phyloP scores from a whole-genome alignment of 78 protist genomes.

The Chrysochromulina parva region DNA sequence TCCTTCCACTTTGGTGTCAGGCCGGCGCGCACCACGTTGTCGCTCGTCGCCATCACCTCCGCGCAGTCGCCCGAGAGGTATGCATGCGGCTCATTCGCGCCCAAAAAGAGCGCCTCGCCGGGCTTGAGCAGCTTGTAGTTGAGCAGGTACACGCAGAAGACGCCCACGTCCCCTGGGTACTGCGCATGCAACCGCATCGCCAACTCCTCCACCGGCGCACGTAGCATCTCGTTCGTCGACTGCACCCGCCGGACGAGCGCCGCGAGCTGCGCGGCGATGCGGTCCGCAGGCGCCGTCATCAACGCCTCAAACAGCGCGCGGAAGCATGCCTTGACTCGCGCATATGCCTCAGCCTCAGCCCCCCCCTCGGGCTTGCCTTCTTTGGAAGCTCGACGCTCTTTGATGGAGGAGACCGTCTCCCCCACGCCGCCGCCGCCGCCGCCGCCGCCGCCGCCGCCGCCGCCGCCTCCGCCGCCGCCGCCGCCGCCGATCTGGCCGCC shows the following conservation, averaged over 20 bases:
- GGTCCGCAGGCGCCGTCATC: background rate
- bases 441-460: too few species aligned
- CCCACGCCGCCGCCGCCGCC: too few species aligned
- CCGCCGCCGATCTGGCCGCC: too few species aligned
- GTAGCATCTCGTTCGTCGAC: background rate
- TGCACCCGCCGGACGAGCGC: background rate
- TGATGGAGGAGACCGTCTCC: too few species aligned
- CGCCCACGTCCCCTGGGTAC: conserved; percentile 92
- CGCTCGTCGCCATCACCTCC: conserved; percentile 97
- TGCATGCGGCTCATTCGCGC: conserved; percentile 96
- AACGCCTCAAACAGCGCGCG: background rate
- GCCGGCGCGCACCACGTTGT: conserved; percentile 99
- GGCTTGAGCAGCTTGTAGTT: conserved; percentile 57
- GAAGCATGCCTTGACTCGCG: background rate
- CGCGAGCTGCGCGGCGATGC: background rate
- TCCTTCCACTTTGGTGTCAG: conserved; percentile 95
- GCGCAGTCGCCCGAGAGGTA: conserved; percentile 84
- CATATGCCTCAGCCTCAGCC: too few species aligned
- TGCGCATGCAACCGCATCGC: conserved; percentile 35
- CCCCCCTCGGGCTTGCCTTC: too few species aligned
- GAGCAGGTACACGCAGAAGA: conserved; percentile 84
- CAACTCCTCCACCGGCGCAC: background rate
- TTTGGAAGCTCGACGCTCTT: too few species aligned
- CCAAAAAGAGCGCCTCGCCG: conserved; percentile 87
- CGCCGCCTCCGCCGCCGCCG: too few species aligned